A percentile compares a stretch with the other conserved stretches of the same genome.
phyloP scores from a whole-genome alignment of 805 yeast genomes.

The Spathaspora sp. region DNA sequence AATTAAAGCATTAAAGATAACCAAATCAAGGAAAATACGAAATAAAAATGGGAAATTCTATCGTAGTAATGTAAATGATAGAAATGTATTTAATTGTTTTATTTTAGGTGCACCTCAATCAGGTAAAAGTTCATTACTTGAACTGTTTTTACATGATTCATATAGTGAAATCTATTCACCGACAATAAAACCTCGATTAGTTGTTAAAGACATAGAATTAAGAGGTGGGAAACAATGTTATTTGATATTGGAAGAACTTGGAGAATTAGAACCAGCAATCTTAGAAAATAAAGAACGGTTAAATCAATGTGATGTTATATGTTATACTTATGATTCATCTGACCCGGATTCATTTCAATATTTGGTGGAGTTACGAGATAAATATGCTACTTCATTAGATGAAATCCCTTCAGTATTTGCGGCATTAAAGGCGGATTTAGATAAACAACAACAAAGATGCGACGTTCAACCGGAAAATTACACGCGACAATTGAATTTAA shows the following conservation, averaged over 20 bases:
- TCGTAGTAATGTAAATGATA: conserved; percentile 67
- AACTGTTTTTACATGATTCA: conserved; percentile 66
- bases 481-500: conserved; percentile 59
- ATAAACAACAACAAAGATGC: conserved; percentile 89
- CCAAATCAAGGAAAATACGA: conserved; percentile 73
- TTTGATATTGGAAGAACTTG: conserved; percentile 83
- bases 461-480: conserved; percentile 85
- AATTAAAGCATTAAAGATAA: conserved; percentile 53
- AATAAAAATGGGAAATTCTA: conserved; percentile 61
- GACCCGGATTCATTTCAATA: conserved; percentile 94
- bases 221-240: conserved; percentile 96
- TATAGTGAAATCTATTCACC: conserved; percentile 74
- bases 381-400: conserved; percentile 53
- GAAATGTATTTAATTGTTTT: conserved; percentile 90
- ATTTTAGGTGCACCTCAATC: conserved; percentile 80
- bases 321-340: conserved; percentile 88
- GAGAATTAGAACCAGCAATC: conserved; percentile 80
- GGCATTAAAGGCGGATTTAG: conserved; percentile 92
- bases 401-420: conserved; percentile 81
- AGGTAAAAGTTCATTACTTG: conserved; percentile 84
- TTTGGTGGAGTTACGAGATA: conserved; percentile 63
- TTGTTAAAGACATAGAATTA: conserved; percentile 88
- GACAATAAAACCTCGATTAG: conserved; percentile 74
- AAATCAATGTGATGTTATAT: conserved; percentile 86
- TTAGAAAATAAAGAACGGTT: conserved; percentile 65